Base-by-base conservation (phyloP, 345 rosid genomes). In the Cardamine chenopodiifolia region DNA sequence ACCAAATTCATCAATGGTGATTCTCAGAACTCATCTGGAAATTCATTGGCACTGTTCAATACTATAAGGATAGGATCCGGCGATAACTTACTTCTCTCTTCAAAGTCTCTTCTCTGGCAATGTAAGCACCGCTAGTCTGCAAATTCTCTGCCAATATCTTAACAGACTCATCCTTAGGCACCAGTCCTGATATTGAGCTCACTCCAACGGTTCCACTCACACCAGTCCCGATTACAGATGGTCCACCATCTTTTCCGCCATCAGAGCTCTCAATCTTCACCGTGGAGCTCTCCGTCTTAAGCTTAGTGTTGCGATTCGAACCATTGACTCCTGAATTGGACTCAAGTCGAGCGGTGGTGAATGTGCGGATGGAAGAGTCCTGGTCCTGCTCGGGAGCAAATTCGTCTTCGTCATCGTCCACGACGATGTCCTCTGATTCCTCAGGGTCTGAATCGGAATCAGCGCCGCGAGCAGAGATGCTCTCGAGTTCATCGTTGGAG, bases 61-160 rank as follows among this genome's bases (percentile, higher is more conserved):
- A 7, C 20, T 25, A 2, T 20, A 74, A 23, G 8, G 5, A 18
- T 6, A 66, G 3, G 52, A 49, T 66, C 5, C 19, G 17, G 13
- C 52, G 60, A 71, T 58, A 13, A 49, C 50, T 17, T 23, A 90
- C 99, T 90, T 96, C 99, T 83, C 89, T 82, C 78, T 87, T 96
- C 82, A 96, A 80, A 78, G 74, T 75, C 82, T 92, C 99, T 84
- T 96, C 99, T 82, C 99, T 86, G 1, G 97, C 96, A 74, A 89
- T 88, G 77, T 96, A 96, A 74, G 99, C 99, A 2, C 99, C 99
- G 57, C 95, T 89, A 6, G 97, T 89, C 89, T 96, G 99, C 52
- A 92, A 63, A 82, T 92, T 92, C 78, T 92, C 99, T 0, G 98
- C 87, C 81, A 91, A 83, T 77, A 89, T 85, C 88, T 90, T 90